Evolutionary conservation across 768 basidiomycete genomes (phyloP).

Genomic region (Fomitopsis serialis): DNA sequence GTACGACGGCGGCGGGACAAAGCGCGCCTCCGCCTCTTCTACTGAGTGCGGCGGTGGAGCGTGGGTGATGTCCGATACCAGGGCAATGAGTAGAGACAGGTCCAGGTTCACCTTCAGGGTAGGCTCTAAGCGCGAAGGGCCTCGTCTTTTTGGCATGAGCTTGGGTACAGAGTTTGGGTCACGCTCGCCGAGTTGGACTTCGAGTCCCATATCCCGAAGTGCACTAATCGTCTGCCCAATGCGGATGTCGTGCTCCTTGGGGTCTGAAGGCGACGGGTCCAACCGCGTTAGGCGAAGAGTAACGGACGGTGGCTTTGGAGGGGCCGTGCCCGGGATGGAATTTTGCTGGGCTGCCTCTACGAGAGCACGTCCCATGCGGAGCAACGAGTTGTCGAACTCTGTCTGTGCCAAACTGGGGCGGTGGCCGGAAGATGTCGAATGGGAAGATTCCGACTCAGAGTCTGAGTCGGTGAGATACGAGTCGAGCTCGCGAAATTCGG

Average conservation of each 20-base stretch:
- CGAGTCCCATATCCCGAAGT: constrained; percentile 58
- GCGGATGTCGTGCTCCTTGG: constrained; percentile 41
- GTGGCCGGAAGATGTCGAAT: background rate
- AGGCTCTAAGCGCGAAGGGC: constrained; percentile 31
- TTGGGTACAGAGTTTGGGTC: constrained; percentile 18
- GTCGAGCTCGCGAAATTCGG: constrained; percentile 83
- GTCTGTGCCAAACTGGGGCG: constrained; percentile 39
- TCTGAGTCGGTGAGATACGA: constrained; percentile 67
- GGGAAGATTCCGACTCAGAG: constrained; percentile 25
- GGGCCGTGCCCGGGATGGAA: constrained; percentile 33
- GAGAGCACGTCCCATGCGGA: constrained; percentile 66
- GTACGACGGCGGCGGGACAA: constrained; percentile 53
- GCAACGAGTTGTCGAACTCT: constrained; percentile 66
- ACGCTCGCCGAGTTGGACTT: constrained; percentile 62
- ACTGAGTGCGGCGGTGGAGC: constrained; percentile 41
- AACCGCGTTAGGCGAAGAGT: constrained; percentile 70
- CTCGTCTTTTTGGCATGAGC: background rate
- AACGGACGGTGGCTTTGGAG: constrained; percentile 36
- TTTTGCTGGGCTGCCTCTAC: constrained; percentile 58
- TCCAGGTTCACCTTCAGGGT: constrained; percentile 72
- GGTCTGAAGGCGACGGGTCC: constrained; percentile 33
- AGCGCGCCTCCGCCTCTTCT: constrained; percentile 58
- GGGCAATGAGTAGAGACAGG: constrained; percentile 77
- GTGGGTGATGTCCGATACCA: constrained; percentile 19
- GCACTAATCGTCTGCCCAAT: constrained; percentile 52